These are phyloP conservation scores for Meyerozyma guilliermondii DNA, from an alignment of 1,139 yeast species.

Conservation along the genomic window DNA sequence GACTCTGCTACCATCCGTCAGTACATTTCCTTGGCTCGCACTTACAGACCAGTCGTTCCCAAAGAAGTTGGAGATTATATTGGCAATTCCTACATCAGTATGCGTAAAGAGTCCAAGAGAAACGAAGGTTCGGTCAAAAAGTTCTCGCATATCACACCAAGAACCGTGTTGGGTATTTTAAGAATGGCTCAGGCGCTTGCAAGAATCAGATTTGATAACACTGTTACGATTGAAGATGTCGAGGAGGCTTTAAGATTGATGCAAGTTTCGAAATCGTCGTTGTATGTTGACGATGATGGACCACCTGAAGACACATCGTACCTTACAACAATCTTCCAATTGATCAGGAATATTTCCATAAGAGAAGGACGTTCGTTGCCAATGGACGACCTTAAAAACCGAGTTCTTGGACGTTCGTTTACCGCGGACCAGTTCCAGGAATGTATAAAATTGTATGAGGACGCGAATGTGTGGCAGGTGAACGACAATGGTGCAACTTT, in stretches of 20 bases:
- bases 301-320: constrained; percentile 49
- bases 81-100: constrained; percentile 78
- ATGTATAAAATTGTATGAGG: constrained; percentile 71
- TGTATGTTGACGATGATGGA: constrained; percentile 49
- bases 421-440: constrained; percentile 73
- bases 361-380: constrained; percentile 47
- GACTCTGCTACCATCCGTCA: constrained; percentile 81
- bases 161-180: constrained; percentile 86
- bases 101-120: constrained; percentile 85
- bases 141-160: constrained; percentile 89
- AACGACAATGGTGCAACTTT: constrained; percentile 61
- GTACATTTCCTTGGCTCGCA: constrained; percentile 81
- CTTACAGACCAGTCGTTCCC: constrained; percentile 83
- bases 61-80: constrained; percentile 83
- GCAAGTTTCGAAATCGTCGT: constrained; percentile 80
- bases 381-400: constrained; percentile 55
- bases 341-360: constrained; percentile 49
- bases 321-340: constrained; percentile 56
- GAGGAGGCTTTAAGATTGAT: constrained; percentile 91
- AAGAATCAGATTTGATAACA: constrained; percentile 72
- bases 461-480: constrained; percentile 71
- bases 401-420: constrained; percentile 80
- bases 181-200: constrained; percentile 96
- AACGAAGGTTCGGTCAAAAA: constrained; percentile 76
- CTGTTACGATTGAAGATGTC: constrained; percentile 74